Percentiles rank a stretch among this genome's conserved stretches.
phyloP scores from a whole-genome alignment of 345 rosid genomes.

The Sonneratia alba region DNA sequence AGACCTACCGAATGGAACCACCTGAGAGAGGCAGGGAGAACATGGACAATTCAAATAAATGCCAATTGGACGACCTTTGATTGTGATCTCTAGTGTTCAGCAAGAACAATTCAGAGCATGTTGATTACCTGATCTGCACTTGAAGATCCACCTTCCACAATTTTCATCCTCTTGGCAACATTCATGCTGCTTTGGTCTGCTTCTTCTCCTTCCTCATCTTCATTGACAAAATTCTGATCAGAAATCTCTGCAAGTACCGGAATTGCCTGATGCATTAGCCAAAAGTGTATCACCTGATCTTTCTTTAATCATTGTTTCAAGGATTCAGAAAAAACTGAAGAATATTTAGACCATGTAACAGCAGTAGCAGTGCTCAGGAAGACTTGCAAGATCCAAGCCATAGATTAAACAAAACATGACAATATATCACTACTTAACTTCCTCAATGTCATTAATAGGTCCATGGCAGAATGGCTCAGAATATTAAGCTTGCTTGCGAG shows the following conservation, averaged over 20 bases:
- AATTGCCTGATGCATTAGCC: neutral
- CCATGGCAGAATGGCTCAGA: neutral
- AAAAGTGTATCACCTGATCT: neutral
- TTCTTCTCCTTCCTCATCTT: slow-evolving; percentile 29
- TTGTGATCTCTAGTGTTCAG: neutral
- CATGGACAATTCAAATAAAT: neutral
- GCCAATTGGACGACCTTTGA: neutral
- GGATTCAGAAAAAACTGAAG: neutral
- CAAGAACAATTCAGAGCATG: neutral
- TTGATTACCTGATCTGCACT: slow-evolving; percentile 6
- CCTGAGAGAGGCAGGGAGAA: neutral
- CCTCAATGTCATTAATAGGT: neutral
- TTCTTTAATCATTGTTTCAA: neutral
- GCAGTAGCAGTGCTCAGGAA: neutral
- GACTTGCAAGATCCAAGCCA: neutral
- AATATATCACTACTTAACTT: neutral
- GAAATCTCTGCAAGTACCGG: slow-evolving; percentile 49
- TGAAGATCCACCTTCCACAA: neutral
- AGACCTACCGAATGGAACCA: slow-evolving; percentile 1
- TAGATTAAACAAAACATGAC: neutral
- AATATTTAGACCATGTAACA: neutral
- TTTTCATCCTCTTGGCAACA: slow-evolving; percentile 33
- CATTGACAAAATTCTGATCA: slow-evolving; percentile 78
- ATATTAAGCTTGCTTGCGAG: too few relatives aligned
- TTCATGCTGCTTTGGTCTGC: slow-evolving; percentile 11